These are phyloP conservation scores for Dryas alaskensis DNA, from an alignment of 306 rosid species.

Conservation along the genomic window DNA sequence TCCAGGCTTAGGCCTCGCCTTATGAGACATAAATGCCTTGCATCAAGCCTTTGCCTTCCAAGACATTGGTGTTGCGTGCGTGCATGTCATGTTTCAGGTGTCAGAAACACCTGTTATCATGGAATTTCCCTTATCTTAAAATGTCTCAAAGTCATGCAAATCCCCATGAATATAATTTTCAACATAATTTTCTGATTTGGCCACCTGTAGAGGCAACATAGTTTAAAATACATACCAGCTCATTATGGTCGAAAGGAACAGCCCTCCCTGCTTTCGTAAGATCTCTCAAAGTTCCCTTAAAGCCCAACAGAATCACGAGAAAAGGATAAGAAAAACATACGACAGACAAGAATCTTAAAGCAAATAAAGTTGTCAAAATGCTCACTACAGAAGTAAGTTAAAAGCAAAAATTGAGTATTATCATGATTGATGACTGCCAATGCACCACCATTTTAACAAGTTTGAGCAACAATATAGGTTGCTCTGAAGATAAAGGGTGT, in stretches of 20 bases:
- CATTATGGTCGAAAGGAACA: constrained; percentile 47
- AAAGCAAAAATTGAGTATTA: not conserved
- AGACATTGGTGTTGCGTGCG: not conserved
- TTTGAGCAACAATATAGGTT: not conserved
- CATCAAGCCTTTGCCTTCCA: not conserved
- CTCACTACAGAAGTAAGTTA: not conserved
- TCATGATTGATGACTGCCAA: not conserved
- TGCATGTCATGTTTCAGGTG: too few species aligned
- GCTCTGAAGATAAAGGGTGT: not conserved
- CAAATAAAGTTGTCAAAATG: constrained; percentile 16
- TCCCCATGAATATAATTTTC: not conserved
- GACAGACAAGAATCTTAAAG: not conserved
- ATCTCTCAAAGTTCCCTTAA: constrained; percentile 80
- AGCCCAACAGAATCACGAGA: constrained; percentile 18
- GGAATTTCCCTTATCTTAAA: not conserved
- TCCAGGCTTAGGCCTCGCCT: not conserved
- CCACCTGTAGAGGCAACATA: not conserved
- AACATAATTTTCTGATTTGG: not conserved
- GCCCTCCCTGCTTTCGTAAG: constrained; percentile 60
- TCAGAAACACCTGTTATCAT: too few species aligned
- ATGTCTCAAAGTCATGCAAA: not conserved
- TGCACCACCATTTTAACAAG: not conserved
- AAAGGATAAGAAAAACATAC: constrained; percentile 21
- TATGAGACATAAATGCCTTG: not conserved
- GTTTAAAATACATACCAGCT: constrained; percentile 39